phyloP scores from a whole-genome alignment of 768 basidiomycete genomes.

The Mycena vulgaris region DNA sequence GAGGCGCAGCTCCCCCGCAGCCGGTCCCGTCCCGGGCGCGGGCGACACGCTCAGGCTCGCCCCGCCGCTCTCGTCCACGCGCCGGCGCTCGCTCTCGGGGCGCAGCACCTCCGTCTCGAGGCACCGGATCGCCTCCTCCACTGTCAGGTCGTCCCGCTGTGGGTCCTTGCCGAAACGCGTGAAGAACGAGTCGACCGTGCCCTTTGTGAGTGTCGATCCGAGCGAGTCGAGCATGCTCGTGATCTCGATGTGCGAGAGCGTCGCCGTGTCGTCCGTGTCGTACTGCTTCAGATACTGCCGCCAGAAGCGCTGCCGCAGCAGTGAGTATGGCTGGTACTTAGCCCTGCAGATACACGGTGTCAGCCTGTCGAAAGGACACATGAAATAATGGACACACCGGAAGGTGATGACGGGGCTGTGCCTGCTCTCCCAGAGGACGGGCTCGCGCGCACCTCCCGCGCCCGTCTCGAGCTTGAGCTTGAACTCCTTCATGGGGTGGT shows the following conservation, averaged over 20 bases:
- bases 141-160: constrained; percentile 77
- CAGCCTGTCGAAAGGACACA: too few relatives aligned
- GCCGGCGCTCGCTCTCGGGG: constrained; percentile 79
- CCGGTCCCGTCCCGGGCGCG: constrained; percentile 50
- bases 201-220: constrained; percentile 88
- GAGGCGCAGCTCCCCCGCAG: constrained; percentile 62
- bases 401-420: constrained; percentile 80
- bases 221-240: constrained; percentile 97
- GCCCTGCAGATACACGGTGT: constrained; percentile 67
- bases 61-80: constrained; percentile 66
- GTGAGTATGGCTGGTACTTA: constrained; percentile 96
- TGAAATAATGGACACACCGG: constrained; percentile 71
- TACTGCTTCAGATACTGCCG: constrained; percentile 90
- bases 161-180: constrained; percentile 75
- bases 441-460: constrained; percentile 65
- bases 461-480: constrained; percentile 66
- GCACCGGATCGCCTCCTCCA: constrained; percentile 86
- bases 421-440: constrained; percentile 77
- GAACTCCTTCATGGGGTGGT: constrained; percentile 83
- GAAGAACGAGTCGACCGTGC: constrained; percentile 90
- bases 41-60: constrained; percentile 69
- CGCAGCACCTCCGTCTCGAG: constrained; percentile 89
- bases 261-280: constrained; percentile 85
- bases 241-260: constrained; percentile 87
- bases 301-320: constrained; percentile 93